Base-by-base conservation (phyloP, 495 filamentous ascomycete species). In the Neurospora discreta region DNA sequence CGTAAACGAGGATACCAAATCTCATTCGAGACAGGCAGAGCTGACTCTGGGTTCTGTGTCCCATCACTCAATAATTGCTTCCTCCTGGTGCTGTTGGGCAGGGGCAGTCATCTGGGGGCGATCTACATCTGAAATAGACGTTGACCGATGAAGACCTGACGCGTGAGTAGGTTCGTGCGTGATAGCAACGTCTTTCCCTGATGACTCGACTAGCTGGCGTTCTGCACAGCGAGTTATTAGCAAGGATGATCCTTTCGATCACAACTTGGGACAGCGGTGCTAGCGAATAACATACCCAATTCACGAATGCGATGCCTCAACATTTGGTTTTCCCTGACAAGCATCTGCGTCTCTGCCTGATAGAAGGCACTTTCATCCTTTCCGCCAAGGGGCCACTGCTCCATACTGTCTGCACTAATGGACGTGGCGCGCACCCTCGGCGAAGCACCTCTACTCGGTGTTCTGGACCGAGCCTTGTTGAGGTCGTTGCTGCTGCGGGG, bases 271-370 rank as follows among this genome's bases (percentile, higher is more conserved):
- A 38, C 1, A 38, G 38, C 38, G 38, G 38, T 38, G 38, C 7
- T 38, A 38, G 38, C 7, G 38, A 0, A 38, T 5, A 38, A 38
- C 38, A 38, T 38, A 89, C 90, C 92, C 16, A 98, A 83, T 77
- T 97, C 95, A 42, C 92, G 88, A 68, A 97, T 93, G 68, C 95
- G 87, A 77, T 90, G 86, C 70, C 90, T 89, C 71, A 99, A 83
- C 91, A 99, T 96, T 79, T 96, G 92, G 77, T 99, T 99, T 83
- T 99, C 95, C 58, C 95, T 85, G 23, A 88, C 86, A 73, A 99
- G 82, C 83, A 89, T 95, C 75, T 92, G 89, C 3, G 93, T 94
- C 81, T 99, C 95, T 3, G 94, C 93, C 79, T 97, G 93, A 74
- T 97, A 97, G 79, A 93, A 97, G 18, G 92, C 89, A 73, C 87